Percentiles rank a stretch among this genome's conserved stretches.
Evolutionary conservation across 192 early-diverging fungal genomes (phyloP).

Genomic region (Coemansia sp.): DNA sequence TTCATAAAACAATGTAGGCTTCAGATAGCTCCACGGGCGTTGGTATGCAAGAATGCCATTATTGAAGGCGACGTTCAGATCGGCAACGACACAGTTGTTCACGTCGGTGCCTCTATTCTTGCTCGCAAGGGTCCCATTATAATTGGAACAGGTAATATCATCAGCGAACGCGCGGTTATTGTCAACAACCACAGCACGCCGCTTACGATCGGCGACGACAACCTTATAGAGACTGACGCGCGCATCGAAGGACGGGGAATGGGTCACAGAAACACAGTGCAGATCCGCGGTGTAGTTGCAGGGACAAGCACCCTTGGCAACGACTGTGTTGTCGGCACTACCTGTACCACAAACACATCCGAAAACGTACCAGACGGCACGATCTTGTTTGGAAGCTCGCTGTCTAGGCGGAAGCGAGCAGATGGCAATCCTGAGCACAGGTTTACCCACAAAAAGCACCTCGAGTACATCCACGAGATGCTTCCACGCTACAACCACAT

Average conservation of each 20-base stretch:
- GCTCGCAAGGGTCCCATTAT: slow-evolving; percentile 48
- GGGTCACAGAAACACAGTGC: slow-evolving; percentile 40
- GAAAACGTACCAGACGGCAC: slow-evolving; percentile 47
- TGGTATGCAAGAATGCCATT: slow-evolving; percentile 43
- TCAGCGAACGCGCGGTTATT: slow-evolving; percentile 42
- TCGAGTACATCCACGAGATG: slow-evolving; percentile 53
- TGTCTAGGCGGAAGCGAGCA: slow-evolving; percentile 24
- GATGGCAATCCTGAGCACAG: slow-evolving; percentile 27
- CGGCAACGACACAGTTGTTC: slow-evolving; percentile 45
- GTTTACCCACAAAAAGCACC: slow-evolving; percentile 32
- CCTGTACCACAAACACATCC: slow-evolving; percentile 24
- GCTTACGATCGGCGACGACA: slow-evolving; percentile 46
- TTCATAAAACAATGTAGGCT: slow-evolving; percentile 17
- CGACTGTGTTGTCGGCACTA: slow-evolving; percentile 44
- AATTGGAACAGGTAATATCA: slow-evolving; percentile 49
- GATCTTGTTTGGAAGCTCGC: slow-evolving; percentile 42
- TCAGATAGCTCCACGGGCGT: slow-evolving; percentile 38
- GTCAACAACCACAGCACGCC: slow-evolving; percentile 35
- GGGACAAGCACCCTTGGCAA: slow-evolving; percentile 46
- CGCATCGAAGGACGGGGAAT: slow-evolving; percentile 43
- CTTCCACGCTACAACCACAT: slow-evolving; percentile 53
- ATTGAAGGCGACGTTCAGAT: slow-evolving; percentile 50
- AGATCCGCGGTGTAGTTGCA: slow-evolving; percentile 29
- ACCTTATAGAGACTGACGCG: slow-evolving; percentile 42
- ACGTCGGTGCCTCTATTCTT: slow-evolving; percentile 47